These are phyloP conservation scores for Neoscytalidium dimidiatum DNA, from an alignment of 2,329 filamentous ascomycete species.

Conservation along the genomic window DNA sequence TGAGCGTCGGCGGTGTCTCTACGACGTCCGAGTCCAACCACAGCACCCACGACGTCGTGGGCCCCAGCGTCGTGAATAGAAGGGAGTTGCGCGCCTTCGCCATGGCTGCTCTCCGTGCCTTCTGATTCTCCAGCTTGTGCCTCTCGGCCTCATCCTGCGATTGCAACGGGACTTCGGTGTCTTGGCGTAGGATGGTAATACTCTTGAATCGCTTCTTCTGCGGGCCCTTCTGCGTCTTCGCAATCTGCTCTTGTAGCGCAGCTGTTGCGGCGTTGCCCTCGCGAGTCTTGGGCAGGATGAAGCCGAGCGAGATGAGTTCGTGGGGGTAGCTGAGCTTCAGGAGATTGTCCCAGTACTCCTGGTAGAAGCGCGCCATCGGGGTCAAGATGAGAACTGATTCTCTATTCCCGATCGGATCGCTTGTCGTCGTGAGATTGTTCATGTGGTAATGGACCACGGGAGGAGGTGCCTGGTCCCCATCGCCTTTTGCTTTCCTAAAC, in stretches of 20 bases:
- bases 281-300: conserved; percentile 91
- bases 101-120: conserved; percentile 84
- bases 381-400: conserved; percentile 92
- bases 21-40: conserved; percentile 94
- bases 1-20: conserved; percentile 80
- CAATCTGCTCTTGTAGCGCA: conserved; percentile 80
- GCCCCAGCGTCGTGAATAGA: conserved; percentile 91
- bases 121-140: conserved; percentile 91
- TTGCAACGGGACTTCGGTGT: conserved; percentile 79
- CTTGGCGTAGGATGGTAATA: conserved; percentile 91
- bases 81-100: conserved; percentile 90
- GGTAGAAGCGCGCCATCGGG: conserved; percentile 90
- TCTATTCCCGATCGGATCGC: conserved; percentile 72
- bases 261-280: conserved; percentile 87
- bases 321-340: conserved; percentile 83
- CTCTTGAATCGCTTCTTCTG: conserved; percentile 84
- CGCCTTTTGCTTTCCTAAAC: conserved; percentile 66
- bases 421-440: conserved; percentile 87
- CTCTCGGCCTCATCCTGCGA: conserved; percentile 87
- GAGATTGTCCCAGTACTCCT: conserved; percentile 93
- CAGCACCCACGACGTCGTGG: conserved; percentile 89
- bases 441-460: conserved; percentile 92
- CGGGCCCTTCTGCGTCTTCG: conserved; percentile 80
- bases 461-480: conserved; percentile 62
- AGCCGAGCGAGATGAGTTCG: conserved; percentile 90